Evolutionary conservation across 2,329 filamentous ascomycete species (phyloP).

Genomic region (Fusarium sp.): DNA sequence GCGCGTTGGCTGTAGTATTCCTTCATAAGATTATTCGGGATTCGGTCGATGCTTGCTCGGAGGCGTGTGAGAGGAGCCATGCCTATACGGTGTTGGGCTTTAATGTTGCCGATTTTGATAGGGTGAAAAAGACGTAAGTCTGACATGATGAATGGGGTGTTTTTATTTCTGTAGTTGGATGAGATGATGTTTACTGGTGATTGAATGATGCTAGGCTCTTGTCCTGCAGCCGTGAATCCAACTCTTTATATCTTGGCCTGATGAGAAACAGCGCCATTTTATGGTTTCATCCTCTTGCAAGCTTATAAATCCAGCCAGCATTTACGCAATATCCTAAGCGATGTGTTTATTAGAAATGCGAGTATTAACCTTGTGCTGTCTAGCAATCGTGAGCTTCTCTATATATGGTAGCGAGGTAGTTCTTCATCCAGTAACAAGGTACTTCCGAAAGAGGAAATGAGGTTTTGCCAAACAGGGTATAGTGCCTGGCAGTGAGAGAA

Average conservation of each 20-base stretch:
- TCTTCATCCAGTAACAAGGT: conserved; percentile 1
- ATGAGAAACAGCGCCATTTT: too few species aligned
- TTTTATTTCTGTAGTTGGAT: too few species aligned
- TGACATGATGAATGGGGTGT: conserved; percentile 1
- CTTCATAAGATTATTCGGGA: conserved; percentile 54
- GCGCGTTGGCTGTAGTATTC: conserved; percentile 63
- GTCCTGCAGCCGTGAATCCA: too few species aligned
- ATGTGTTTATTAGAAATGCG: background rate
- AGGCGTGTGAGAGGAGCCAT: conserved; percentile 70
- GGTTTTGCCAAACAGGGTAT: background rate
- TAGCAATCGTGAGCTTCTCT: too few species aligned
- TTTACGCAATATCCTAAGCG: too few species aligned
- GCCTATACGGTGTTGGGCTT: conserved; percentile 61
- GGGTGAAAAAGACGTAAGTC: conserved; percentile 58
- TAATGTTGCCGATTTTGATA: conserved; percentile 56
- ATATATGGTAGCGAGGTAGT: background rate
- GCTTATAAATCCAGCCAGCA: background rate
- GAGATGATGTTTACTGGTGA: background rate
- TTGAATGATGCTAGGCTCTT: background rate
- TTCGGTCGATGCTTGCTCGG: conserved; percentile 57
- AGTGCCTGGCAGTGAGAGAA: background rate
- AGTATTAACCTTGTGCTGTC: background rate
- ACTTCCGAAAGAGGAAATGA: conserved; percentile 24
- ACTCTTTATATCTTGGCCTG: background rate
- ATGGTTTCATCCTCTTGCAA: background rate